Evolutionary conservation across 2,329 filamentous ascomycete species (phyloP), one percentile per base, ranked within the genome.

Genomic region (Shiraia sp.): DNA sequence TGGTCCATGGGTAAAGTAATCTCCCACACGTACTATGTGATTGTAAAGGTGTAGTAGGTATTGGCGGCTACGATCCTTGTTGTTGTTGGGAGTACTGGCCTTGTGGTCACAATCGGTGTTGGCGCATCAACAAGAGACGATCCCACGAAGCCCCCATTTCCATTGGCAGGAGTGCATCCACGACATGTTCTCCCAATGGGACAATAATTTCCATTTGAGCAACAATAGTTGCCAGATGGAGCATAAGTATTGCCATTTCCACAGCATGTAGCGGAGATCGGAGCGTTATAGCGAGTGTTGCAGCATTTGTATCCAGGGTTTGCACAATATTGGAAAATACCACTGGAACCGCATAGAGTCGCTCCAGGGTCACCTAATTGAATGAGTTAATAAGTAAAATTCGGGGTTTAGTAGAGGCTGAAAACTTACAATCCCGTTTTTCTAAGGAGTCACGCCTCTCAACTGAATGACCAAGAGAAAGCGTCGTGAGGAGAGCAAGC

Each of bases 11-110:
- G n/a, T n/a, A n/a, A n/a, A n/a, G n/a, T n/a, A n/a, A n/a, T n/a
- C n/a, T n/a, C n/a, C n/a, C n/a, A n/a, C n/a, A 26, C 39, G 29
- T 36, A 41, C 39, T 41, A 41, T 12, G 39, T 41, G 19, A 41
- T 41, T n/a, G 39, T 41, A 23, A 41, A 36, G 26, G 31, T 34
- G 32, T 24, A 41, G 17, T 41, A 41, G 10, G 24, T 24, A 13
- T 28, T 28, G 22, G 31, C 32, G 9, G 16, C 17, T 2, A 13
- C n/a, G 19, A 28, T 12, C 6, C 27, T 26, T 2, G 39, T 41
- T 19, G 32, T 24, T 16, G 39, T 34, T 7, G 23, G 17, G 25
- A 14, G 15, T 9, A 22, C 25, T 35, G 39, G 26, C 19, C 23
- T 25, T 10, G 37, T 16, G 14, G 37, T 32, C n/a, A n/a, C n/a